Evolutionary conservation across 2,329 filamentous ascomycete species (phyloP).

Genomic region (Blastomyces parvus): DNA sequence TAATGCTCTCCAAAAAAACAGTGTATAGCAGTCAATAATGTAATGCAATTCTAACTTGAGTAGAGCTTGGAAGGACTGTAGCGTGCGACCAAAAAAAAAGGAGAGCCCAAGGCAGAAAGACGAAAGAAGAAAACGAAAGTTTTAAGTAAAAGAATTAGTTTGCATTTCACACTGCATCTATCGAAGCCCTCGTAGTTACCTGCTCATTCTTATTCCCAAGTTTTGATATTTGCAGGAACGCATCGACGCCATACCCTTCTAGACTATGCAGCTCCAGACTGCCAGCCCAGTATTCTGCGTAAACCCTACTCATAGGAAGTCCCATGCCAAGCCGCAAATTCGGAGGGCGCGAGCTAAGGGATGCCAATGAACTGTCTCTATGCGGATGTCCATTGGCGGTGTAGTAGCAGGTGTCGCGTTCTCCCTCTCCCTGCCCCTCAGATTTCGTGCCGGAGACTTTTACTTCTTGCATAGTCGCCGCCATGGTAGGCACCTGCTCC

Average conservation of each 20-base stretch:
- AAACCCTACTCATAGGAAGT: slow-evolving; percentile 83
- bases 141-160: not conserved
- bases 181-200: slow-evolving; percentile 64
- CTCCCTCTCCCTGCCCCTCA: slow-evolving; percentile 11
- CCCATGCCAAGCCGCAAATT: slow-evolving; percentile 87
- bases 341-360: slow-evolving; percentile 72
- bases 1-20: not conserved
- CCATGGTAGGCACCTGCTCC: slow-evolving; percentile 76
- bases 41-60: not conserved
- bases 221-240: slow-evolving; percentile 91
- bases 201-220: slow-evolving; percentile 98
- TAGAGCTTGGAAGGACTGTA: not conserved
- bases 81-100: too few relatives aligned
- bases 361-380: slow-evolving; percentile 60
- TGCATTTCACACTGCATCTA: slow-evolving; percentile 57
- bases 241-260: slow-evolving; percentile 92
- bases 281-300: slow-evolving; percentile 97
- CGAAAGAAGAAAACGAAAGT: slow-evolving; percentile 4
- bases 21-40: not conserved
- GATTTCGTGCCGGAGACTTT: slow-evolving; percentile 37
- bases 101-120: not conserved
- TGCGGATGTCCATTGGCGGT: slow-evolving; percentile 24
- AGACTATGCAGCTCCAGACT: slow-evolving; percentile 82
- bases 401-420: slow-evolving; percentile 7
- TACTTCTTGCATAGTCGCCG: slow-evolving; percentile 86